These are phyloP conservation scores for Cucumis sativus DNA, from an alignment of 306 rosid genomes.

Conservation along the genomic window DNA sequence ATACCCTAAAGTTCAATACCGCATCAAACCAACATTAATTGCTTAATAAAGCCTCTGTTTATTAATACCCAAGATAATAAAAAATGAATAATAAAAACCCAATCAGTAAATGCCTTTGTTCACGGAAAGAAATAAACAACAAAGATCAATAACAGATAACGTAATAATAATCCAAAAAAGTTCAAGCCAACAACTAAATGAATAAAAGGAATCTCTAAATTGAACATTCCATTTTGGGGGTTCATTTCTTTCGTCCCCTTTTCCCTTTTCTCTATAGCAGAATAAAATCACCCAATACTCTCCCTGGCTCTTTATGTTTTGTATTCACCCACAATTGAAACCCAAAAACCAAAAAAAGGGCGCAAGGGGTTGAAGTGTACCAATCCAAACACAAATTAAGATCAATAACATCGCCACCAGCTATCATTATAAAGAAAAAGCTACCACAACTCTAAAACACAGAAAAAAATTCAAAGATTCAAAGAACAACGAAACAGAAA, in stretches of 20 bases:
- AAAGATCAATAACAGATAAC: neutral
- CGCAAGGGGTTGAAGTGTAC: conserved; percentile 12
- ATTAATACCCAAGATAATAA: neutral
- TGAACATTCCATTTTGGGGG: neutral
- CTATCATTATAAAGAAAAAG: neutral
- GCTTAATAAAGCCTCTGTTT: neutral
- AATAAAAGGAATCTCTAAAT: neutral
- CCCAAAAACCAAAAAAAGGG: neutral
- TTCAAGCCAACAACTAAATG: neutral
- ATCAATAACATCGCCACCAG: neutral
- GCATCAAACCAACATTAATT: neutral
- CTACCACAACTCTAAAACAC: neutral
- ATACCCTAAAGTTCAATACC: neutral
- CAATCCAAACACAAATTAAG: neutral
- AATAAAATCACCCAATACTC: neutral
- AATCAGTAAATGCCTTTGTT: no score
- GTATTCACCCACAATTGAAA: neutral
- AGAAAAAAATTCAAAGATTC: neutral
- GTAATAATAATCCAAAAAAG: neutral
- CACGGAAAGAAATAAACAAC: no score
- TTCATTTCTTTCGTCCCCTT: neutral
- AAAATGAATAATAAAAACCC: neutral
- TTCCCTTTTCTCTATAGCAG: neutral
- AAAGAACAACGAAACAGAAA: neutral
- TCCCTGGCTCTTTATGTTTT: neutral